Percentiles rank a stretch among this genome's conserved stretches.
These are phyloP conservation scores for Beauveria rudraprayagi DNA, from an alignment of 2,329 filamentous ascomycete genomes.

Conservation along the genomic window DNA sequence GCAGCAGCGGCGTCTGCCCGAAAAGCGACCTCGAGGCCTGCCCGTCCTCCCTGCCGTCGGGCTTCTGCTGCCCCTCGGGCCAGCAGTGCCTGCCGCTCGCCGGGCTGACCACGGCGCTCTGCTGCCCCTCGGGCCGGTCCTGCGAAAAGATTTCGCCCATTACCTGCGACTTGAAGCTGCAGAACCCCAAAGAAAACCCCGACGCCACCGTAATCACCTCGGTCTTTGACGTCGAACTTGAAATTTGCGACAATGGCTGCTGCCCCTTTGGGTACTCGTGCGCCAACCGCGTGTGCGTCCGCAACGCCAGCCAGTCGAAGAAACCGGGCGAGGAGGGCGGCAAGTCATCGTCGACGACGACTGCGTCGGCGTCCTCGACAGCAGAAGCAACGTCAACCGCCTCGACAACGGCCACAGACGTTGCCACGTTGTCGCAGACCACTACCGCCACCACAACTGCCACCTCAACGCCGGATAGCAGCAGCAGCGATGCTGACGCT, in stretches of 20 bases:
- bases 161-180: constrained; percentile 52
- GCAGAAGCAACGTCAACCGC: too few relatives aligned
- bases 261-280: constrained; percentile 69
- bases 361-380: too few relatives aligned
- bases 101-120: constrained; percentile 58
- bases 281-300: constrained; percentile 38
- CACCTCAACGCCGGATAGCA: not conserved
- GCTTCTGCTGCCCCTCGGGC: constrained; percentile 52
- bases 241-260: constrained; percentile 52
- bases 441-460: constrained; percentile 28
- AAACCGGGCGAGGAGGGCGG: constrained; percentile 16
- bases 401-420: too few relatives aligned
- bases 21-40: not conserved
- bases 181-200: constrained; percentile 51
- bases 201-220: constrained; percentile 58
- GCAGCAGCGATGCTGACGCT: not conserved
- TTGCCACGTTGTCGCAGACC: too few relatives aligned
- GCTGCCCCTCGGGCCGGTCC: constrained; percentile 52
- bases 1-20: not conserved
- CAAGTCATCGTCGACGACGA: too few relatives aligned
- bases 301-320: constrained; percentile 41
- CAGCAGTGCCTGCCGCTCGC: constrained; percentile 54
- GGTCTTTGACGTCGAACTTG: constrained; percentile 47
- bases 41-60: not conserved
- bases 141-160: constrained; percentile 58